Base-by-base conservation (phyloP, 148 eudicot species). In the Rhododendron ovatum region DNA sequence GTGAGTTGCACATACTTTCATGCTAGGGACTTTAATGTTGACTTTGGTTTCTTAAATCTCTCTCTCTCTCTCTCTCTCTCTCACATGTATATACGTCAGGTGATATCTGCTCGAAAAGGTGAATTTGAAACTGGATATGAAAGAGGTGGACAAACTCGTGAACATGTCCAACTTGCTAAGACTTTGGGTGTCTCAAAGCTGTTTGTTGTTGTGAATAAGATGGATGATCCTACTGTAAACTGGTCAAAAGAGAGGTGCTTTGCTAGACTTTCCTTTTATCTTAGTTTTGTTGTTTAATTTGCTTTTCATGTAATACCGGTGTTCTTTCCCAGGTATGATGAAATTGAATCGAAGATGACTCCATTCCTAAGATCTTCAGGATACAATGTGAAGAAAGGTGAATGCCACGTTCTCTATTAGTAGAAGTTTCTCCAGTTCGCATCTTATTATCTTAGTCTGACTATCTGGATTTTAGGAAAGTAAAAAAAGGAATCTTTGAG, bases 61-160 rank as follows among this genome's bases (percentile, higher is more conserved):
- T 41, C 43, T 41, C 43, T 41, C 37, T 37, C 39, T 17, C 15
- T 67, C 14, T 77, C 13, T 41, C 45, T 41, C 45, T 41, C 45
- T 41, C 45, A 6, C 5, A 41, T 41, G 45, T 41, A 41, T 41
- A 41, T 48, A 30, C 13, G 9, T 12, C 86, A 97, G 99, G 99
- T 97, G 10, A 93, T 97, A 86, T 97, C 99, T 87, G 99, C 99
- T 86, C 92, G 99, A 20, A 97, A 95, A 91, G 99, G 99, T 33
- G 99, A 97, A 91, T 97, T 97, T 89, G 99, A 97, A 93, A 95
- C 99, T 83, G 99, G 99, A 53, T 97, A 90, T 89, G 99, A 97
- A 86, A 94, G 91, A 91, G 99, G 98, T 90, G 99, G 99, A 75
- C 98, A 95, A 91, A 97, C 99, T 65, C 95, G 98, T 48, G 99